phyloP scores from a whole-genome alignment of 768 basidiomycete species.

The Chiua virens region DNA sequence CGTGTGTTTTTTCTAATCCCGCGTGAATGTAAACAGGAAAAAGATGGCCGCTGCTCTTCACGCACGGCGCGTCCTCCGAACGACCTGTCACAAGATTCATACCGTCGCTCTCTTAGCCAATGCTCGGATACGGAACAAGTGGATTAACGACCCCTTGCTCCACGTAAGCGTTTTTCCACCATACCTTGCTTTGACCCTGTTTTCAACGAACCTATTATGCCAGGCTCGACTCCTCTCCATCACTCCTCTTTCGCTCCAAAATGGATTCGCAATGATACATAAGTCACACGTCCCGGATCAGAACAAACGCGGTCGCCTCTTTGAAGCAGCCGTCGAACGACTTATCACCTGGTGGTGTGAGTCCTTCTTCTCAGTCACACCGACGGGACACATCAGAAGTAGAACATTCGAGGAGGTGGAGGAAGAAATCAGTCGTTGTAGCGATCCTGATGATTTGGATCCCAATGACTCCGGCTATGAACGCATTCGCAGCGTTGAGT shows the following conservation, averaged over 20 bases:
- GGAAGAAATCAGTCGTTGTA: conserved; percentile 29
- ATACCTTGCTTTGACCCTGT: background rate
- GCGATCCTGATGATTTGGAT: conserved; percentile 39
- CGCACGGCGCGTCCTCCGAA: conserved; percentile 70
- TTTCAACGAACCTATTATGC: conserved; percentile 6
- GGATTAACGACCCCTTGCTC: conserved; percentile 79
- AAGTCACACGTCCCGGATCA: conserved; percentile 79
- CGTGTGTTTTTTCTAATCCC: too few species aligned
- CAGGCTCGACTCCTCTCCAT: conserved; percentile 89
- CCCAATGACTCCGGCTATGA: conserved; percentile 54
- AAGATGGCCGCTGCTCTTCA: conserved; percentile 41
- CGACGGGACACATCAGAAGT: conserved; percentile 68
- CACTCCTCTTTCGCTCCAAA: conserved; percentile 78
- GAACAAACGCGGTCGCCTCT: conserved; percentile 80
- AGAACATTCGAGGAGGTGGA: conserved; percentile 78
- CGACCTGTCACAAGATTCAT: conserved; percentile 88
- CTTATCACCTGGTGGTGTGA: conserved; percentile 85
- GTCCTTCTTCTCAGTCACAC: conserved; percentile 63
- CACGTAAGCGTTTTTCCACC: conserved; percentile 54
- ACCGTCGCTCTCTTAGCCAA: conserved; percentile 78
- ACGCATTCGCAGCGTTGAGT: conserved; percentile 71
- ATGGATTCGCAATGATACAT: conserved; percentile 78
- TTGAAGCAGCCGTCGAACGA: conserved; percentile 74
- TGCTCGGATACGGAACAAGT: conserved; percentile 73
- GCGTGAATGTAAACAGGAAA: conserved; percentile 49